These are phyloP conservation scores for Azolla pinnata DNA, from an alignment of 75 land plant species.

Conservation along the genomic window DNA sequence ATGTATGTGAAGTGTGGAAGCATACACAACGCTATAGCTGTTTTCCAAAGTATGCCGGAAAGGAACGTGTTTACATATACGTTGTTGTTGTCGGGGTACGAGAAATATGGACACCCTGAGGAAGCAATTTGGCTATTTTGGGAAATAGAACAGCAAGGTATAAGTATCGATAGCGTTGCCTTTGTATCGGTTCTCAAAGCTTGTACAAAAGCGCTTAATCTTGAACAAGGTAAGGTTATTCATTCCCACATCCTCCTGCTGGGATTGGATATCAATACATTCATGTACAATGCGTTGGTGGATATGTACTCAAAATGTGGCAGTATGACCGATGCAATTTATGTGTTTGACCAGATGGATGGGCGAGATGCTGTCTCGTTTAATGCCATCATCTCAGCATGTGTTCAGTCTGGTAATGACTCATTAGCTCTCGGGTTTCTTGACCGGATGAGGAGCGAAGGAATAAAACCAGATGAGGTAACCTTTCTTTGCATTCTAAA, in stretches of 20 bases:
- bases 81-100: neutral
- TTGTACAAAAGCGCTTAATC: slow-evolving; percentile 11
- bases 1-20: slow-evolving; percentile 14
- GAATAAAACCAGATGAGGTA: slow-evolving; percentile 41
- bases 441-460: slow-evolving; percentile 28
- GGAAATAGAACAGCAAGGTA: slow-evolving; percentile 1
- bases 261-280: slow-evolving; percentile 14
- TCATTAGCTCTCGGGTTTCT: slow-evolving; percentile 15
- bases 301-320: slow-evolving; percentile 42
- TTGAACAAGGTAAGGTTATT: slow-evolving; percentile 17
- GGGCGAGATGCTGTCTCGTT: slow-evolving; percentile 33
- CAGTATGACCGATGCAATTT: slow-evolving; percentile 12
- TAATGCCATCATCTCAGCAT: slow-evolving; percentile 48
- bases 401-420: slow-evolving; percentile 18
- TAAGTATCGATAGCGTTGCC: slow-evolving; percentile 1
- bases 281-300: slow-evolving; percentile 28
- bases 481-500: slow-evolving; percentile 57
- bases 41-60: slow-evolving; percentile 12
- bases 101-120: neutral
- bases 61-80: slow-evolving; percentile 24
- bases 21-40: slow-evolving; percentile 5
- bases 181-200: slow-evolving; percentile 34
- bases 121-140: slow-evolving; percentile 5
- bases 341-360: slow-evolving; percentile 37
- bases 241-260: slow-evolving; percentile 24